Conservation (phyloP, 108 stramenopile genomes). For the Pseudonitzschia delicatissima region DNA sequence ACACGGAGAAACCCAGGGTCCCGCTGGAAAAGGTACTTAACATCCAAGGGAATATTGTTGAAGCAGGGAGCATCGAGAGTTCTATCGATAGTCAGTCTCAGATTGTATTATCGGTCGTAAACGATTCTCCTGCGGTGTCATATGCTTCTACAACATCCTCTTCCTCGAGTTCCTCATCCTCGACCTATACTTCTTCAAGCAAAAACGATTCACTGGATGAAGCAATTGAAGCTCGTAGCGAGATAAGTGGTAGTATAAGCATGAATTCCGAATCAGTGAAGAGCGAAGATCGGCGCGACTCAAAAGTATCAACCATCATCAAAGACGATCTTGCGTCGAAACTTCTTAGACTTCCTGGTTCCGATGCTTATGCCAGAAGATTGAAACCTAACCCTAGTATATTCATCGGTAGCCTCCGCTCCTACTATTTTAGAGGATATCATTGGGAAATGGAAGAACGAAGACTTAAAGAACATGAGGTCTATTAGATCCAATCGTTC, state of each 20-base stretch:
- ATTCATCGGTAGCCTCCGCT: background rate
- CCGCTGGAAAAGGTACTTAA: background rate
- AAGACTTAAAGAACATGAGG: background rate
- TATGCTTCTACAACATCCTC: constrained; percentile 3
- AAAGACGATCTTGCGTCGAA: background rate
- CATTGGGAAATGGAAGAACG: background rate
- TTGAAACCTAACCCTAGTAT: background rate
- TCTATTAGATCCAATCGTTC: constrained; percentile 8
- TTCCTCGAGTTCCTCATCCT: background rate
- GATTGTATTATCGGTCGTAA: background rate
- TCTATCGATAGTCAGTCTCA: constrained; percentile 12
- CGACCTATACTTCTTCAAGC: background rate
- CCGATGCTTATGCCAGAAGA: background rate
- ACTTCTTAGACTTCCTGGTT: background rate
- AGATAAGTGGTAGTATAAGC: background rate
- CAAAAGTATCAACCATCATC: background rate
- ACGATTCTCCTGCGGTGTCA: constrained; percentile 1
- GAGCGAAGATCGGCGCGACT: background rate
- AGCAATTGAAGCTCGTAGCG: background rate
- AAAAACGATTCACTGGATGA: background rate
- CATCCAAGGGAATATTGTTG: constrained; percentile 8
- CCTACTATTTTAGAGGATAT: constrained; percentile 8
- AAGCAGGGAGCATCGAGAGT: constrained; percentile 14
- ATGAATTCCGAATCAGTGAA: background rate
- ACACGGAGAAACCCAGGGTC: background rate